Base-by-base conservation (phyloP, 176 grass and related monocot species). In the Zoysia pacifica region DNA sequence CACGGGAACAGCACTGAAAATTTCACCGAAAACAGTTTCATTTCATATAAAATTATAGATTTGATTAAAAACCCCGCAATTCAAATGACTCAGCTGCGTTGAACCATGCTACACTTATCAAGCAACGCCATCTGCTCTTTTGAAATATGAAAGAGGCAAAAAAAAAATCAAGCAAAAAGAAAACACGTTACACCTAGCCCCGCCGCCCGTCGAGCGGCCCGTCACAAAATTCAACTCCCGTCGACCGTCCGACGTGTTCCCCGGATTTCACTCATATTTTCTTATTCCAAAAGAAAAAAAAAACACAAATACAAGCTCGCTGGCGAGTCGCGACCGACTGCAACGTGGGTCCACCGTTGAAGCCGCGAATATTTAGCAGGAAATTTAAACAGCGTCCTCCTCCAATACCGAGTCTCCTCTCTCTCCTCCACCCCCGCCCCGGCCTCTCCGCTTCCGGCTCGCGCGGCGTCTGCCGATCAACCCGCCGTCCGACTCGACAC, bases 181-280 rank as follows among this genome's bases (percentile, higher is more conserved):
- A 49, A 9, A 49, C 48, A 49, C 9, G 8, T 2, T 2, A 74
- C 49, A 41, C 28, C 38, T 5, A 48, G 48, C 59, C 7, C 5
- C 58, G 74, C 37, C 70, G 14, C 67, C 55, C 81, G 28, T 20
- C 59, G 80, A 65, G 82, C 73, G 53, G 39, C 81, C 66, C 82
- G 40, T 59, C 87, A 4, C 1, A 88, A 91, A 85, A 79, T 48
- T 70, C 56, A 38, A 67, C 50, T 77, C 83, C 80, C 49, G 62
- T 52, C 62, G n/a, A 18, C 50, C 51, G 19, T 36, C 50, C 51
- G 19, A 53, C 20, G 36, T 79, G 40, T 70, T 69, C 5, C 53
- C 72, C 39, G 16, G 67, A 67, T 28, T 84, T 75, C 19, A 13
- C 45, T 78, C 62, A 7, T 43, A 7, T 55, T 78, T 47, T 15